Evolutionary conservation across 1,284 basidiomycete species (phyloP).

Genomic region (Tylopilus sp.): DNA sequence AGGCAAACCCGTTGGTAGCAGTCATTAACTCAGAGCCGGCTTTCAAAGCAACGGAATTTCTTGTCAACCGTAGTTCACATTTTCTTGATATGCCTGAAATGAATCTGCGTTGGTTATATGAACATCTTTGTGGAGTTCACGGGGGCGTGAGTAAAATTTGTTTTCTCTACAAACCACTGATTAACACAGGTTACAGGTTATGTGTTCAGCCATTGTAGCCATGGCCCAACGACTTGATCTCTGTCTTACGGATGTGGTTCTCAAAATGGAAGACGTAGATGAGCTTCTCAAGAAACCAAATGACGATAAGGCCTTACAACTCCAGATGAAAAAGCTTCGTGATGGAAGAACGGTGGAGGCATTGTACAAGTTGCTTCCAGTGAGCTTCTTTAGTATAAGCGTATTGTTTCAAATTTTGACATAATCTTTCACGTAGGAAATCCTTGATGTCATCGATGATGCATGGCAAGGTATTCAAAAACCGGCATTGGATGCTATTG

Average conservation of each 20-base stretch:
- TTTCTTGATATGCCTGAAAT: slow-evolving; percentile 22
- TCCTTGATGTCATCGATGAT: neutral
- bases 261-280: neutral
- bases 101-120: slow-evolving; percentile 13
- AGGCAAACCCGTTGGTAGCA: slow-evolving; percentile 3
- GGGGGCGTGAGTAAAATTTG: slow-evolving; percentile 9
- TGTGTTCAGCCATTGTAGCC: too few species aligned
- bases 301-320: too few species aligned
- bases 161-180: too few species aligned
- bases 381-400: neutral
- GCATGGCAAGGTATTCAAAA: neutral
- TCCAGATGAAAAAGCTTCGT: neutral
- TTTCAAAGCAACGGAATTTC: slow-evolving; percentile 4
- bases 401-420: neutral
- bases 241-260: neutral
- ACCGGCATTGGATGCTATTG: neutral
- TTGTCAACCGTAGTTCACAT: slow-evolving; percentile 9
- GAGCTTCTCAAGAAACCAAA: neutral
- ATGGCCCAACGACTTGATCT: too few species aligned
- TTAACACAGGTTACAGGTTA: too few species aligned
- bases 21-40: slow-evolving; percentile 8
- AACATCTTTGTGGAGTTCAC: slow-evolving; percentile 13
- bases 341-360: neutral
- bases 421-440: neutral
- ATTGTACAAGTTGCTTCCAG: neutral